Evolutionary conservation across 495 filamentous ascomycete genomes (phyloP).

Genomic region (Parathielavia hyrcaniae): DNA sequence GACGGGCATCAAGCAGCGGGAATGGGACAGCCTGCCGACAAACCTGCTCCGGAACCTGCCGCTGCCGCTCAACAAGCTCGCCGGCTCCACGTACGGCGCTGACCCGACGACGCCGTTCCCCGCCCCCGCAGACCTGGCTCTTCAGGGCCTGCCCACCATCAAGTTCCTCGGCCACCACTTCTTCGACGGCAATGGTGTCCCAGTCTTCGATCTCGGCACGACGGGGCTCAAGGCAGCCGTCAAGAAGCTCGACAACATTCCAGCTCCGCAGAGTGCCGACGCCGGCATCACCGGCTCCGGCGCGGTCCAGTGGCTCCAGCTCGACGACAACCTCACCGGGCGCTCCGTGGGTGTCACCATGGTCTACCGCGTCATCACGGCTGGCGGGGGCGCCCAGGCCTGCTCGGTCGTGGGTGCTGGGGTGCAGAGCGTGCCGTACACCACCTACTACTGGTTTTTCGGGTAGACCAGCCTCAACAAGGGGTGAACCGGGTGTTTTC

Average conservation of each 20-base stretch:
- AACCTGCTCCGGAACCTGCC: slow-evolving; percentile 30
- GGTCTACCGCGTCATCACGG: slow-evolving; percentile 64
- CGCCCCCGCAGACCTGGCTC: slow-evolving; percentile 28
- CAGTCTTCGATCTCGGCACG: slow-evolving; percentile 52
- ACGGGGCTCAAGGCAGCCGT: slow-evolving; percentile 36
- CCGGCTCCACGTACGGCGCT: slow-evolving; percentile 29
- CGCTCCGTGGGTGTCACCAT: slow-evolving; percentile 44
- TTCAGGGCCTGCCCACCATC: slow-evolving; percentile 28
- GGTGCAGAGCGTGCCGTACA: slow-evolving; percentile 53
- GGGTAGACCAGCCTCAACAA: slow-evolving; percentile 19
- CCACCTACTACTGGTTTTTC: slow-evolving; percentile 69
- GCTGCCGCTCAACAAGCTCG: slow-evolving; percentile 39
- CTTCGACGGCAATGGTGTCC: slow-evolving; percentile 49
- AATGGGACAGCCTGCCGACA: slow-evolving; percentile 32
- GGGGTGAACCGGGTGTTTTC: background rate
- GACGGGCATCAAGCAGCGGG: slow-evolving; percentile 22
- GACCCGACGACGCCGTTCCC: slow-evolving; percentile 39
- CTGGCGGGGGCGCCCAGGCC: slow-evolving; percentile 51
- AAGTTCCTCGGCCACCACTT: slow-evolving; percentile 57
- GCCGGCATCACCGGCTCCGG: slow-evolving; percentile 39
- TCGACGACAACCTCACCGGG: slow-evolving; percentile 42
- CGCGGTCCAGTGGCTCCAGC: slow-evolving; percentile 60
- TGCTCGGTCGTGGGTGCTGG: slow-evolving; percentile 39
- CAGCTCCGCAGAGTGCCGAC: slow-evolving; percentile 46
- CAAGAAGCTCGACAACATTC: slow-evolving; percentile 30